Percentiles rank a stretch among this genome's conserved stretches.
Conservation (phyloP, 1,284 basidiomycete species). For the Pascua guehoae region DNA sequence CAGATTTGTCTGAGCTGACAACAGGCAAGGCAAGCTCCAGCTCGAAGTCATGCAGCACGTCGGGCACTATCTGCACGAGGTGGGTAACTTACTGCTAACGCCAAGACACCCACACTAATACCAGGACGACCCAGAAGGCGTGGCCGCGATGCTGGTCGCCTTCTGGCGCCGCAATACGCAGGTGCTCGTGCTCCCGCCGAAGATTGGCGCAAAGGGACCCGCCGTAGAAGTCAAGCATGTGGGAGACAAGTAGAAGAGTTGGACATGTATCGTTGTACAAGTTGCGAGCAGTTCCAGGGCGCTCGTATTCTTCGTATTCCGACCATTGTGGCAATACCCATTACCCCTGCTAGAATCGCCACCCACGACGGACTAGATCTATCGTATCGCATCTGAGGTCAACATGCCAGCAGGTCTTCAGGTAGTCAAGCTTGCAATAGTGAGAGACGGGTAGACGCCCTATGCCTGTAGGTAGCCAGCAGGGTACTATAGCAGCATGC, state of each 20-base stretch:
- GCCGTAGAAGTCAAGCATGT: slow-evolving; percentile 65
- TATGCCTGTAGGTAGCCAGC: too few species aligned
- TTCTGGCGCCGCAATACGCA: slow-evolving; percentile 90
- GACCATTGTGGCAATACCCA: too few species aligned
- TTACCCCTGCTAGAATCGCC: too few species aligned
- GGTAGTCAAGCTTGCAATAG: too few species aligned
- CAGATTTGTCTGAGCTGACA: not conserved
- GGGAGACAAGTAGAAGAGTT: slow-evolving; percentile 56
- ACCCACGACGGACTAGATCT: too few species aligned
- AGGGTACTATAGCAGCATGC: too few species aligned
- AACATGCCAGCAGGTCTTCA: too few species aligned
- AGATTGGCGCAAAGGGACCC: slow-evolving; percentile 33
- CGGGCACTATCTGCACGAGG: slow-evolving; percentile 93
- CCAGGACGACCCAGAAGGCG: slow-evolving; percentile 75
- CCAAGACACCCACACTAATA: not conserved
- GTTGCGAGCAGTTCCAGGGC: too few species aligned
- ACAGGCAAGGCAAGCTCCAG: slow-evolving; percentile 84
- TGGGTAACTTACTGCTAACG: slow-evolving; percentile 45
- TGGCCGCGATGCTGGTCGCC: slow-evolving; percentile 75
- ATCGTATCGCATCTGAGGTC: too few species aligned
- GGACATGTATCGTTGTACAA: too few species aligned
- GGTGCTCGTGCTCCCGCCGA: slow-evolving; percentile 55
- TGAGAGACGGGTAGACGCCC: too few species aligned
- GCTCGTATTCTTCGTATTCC: too few species aligned
- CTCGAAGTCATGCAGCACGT: slow-evolving; percentile 79